phyloP scores from a whole-genome alignment of 352 stramenopile species.

The Globisporangium emineosum region DNA sequence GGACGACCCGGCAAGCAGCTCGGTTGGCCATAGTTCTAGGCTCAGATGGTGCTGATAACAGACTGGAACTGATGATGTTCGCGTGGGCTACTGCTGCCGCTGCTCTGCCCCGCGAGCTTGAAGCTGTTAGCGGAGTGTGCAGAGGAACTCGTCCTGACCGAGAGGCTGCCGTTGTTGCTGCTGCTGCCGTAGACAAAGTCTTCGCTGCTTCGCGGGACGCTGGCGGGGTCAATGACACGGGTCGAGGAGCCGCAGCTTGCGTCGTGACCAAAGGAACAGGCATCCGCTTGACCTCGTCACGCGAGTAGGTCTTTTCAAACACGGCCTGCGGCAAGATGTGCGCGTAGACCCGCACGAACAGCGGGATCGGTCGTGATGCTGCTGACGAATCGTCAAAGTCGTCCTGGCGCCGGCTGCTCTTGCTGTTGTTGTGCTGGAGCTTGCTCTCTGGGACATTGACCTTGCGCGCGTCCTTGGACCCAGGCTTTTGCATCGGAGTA shows the following conservation, averaged over 20 bases:
- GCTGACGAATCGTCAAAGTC: not conserved
- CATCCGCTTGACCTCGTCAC: slow-evolving; percentile 28
- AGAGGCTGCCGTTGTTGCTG: not conserved
- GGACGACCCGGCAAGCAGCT: slow-evolving; percentile 34
- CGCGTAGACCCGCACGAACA: slow-evolving; percentile 55
- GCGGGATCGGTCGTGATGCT: slow-evolving; percentile 10
- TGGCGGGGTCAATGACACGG: not conserved
- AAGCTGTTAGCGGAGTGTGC: slow-evolving; percentile 10
- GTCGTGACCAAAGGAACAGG: slow-evolving; percentile 24
- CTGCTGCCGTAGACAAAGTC: not conserved
- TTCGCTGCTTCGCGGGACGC: not conserved
- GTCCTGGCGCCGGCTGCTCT: slow-evolving; percentile 1
- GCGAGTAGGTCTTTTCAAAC: slow-evolving; percentile 51
- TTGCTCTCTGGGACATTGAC: not conserved
- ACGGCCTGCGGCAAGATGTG: slow-evolving; percentile 50
- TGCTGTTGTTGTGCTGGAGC: slow-evolving; percentile 13
- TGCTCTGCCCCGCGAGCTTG: not conserved
- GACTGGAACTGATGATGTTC: not conserved
- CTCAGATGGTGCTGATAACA: not conserved
- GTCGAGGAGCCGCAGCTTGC: not conserved
- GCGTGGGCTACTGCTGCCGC: not conserved
- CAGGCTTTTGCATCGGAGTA: slow-evolving; percentile 5
- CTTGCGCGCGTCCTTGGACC: slow-evolving; percentile 1
- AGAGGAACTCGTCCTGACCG: not conserved
- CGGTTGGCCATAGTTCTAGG: slow-evolving; percentile 7